Base-by-base conservation (phyloP, 2,329 filamentous ascomycete genomes). In the Penicillium decumbens region DNA sequence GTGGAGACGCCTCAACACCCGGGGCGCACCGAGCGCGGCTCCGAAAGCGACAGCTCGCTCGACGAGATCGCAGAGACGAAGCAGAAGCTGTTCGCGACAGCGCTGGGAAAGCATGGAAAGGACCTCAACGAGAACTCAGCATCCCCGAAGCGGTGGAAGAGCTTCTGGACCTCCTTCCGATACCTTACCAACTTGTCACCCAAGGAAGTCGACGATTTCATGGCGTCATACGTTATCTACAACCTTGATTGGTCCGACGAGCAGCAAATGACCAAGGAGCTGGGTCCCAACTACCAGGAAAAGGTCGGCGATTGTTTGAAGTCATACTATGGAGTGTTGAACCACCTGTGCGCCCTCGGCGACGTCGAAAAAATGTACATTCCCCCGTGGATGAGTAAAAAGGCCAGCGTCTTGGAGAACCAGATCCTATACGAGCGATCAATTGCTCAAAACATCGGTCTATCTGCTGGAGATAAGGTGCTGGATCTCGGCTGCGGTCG, bases 301-400 rank as follows among this genome's bases (percentile, higher is more conserved):
- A 75, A 73, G 35, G 76, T 79, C 12, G 77, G 77, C 47, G 75
- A 77, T 51, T 78, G 76, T 49, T 71, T 80, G 45, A 71, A 72
- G 43, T 63, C 76, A 9, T 80, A 80, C 60, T 80, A 80, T 51
- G 77, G 77, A 27, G 75, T 79, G 12, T 65, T 80, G 28, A 80
- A 80, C 59, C 77, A 80, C 49, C 72, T 80, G 9, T 80, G 77
- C 60, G 77, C 77, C 24, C 70, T 80, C 9, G 77, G 77, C 29
- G 75, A 78, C 38, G 77, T 80, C n/a, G 77, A 80, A 59, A 80
- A 80, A 65, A 80, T 80, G 77, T 80, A 80, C 61, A 79, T 80
- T 47, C 77, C 77, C 10, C 77, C 77, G 1, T 70, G 76, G 44
- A 77, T 80, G 75, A 76, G 77, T 62, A 71, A 69, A 57, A 73